Evolutionary conservation across 306 rosid genomes (phyloP), one percentile per base, ranked within the genome.

Genomic region (Quercus aquifolioides): DNA sequence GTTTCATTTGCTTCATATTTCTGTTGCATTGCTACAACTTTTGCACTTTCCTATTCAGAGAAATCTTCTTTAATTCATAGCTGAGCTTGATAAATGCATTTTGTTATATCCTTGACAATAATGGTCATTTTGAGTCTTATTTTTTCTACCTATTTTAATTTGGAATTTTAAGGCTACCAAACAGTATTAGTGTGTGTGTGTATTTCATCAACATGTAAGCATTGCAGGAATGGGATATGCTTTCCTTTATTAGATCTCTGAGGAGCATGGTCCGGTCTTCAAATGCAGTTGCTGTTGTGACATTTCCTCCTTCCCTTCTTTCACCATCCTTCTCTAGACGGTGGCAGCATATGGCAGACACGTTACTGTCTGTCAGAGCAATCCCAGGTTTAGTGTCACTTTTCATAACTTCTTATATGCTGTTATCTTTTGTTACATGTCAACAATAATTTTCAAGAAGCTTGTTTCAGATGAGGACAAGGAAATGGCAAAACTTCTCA

Each of bases 311-410:
- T 73, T 89, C 87, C 57, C 90, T 91, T 88, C 86, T 87, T 71
- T 90, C 86, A 69, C 84, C 86, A 28, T 91, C 94, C 13, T 81
- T 86, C 76, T 91, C 94, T 60, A 91, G 83, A 81, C 81, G 97
- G 84, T 91, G 89, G 92, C 98, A 94, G 75, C 97, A 92, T 82
- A 88, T 92, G 93, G 97, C 98, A 3, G 97, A 92, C 81, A 91
- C 94, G 69, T 88, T 94, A 82, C 94, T 94, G 51, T 92, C 92
- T 28, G 94, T 92, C 58, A 85, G 60, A 86, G 94, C 97, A 82
- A 85, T 92, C 74, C 99, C 97, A 86, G 99, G 97, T 94, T 86
- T 73, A 3, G 30, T 71, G 19, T 83, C 78, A 74, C 57, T 55
- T 69, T 79, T 59, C 65, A 69, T 35, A 81, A 78, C 52, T 72